These are phyloP conservation scores for Inga oerstediana DNA, from an alignment of 306 rosid species.

Conservation along the genomic window DNA sequence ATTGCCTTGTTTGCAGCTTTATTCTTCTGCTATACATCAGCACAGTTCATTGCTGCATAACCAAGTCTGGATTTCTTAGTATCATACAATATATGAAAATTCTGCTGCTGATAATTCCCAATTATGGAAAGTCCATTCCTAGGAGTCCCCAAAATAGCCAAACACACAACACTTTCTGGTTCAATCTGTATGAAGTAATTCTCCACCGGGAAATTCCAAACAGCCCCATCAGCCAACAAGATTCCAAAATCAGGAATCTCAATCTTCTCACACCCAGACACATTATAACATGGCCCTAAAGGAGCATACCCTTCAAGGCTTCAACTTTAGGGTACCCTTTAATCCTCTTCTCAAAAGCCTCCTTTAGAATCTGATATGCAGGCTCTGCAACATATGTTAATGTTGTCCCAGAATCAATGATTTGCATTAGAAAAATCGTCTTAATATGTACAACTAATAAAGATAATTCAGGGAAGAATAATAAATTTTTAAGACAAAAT, in stretches of 20 bases:
- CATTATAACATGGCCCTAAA: slow-evolving; percentile 83
- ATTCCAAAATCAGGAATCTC: slow-evolving; percentile 72
- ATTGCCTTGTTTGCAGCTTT: slow-evolving; percentile 26
- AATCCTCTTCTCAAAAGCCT: slow-evolving; percentile 61
- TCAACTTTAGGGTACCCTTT: slow-evolving; percentile 52
- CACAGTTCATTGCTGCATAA: slow-evolving; percentile 75
- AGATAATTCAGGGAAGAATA: no score
- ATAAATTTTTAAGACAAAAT: no score
- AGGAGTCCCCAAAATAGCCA: slow-evolving; percentile 76
- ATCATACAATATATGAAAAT: slow-evolving; percentile 73
- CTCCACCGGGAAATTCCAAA: slow-evolving; percentile 80
- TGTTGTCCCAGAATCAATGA: slow-evolving; percentile 88
- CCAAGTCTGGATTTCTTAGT: slow-evolving; percentile 75
- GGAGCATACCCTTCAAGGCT: slow-evolving; percentile 58
- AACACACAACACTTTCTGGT: slow-evolving; percentile 57
- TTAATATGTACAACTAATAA: no score
- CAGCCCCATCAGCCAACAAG: slow-evolving; percentile 68
- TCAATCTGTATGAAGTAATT: slow-evolving; percentile 76
- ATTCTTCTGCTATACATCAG: slow-evolving; percentile 43
- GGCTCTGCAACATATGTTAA: slow-evolving; percentile 77
- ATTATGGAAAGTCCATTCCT: slow-evolving; percentile 66
- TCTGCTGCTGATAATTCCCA: slow-evolving; percentile 92
- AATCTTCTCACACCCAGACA: slow-evolving; percentile 55
- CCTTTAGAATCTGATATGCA: slow-evolving; percentile 62
- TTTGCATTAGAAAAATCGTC: neutral